Conservation (phyloP, 2,329 filamentous ascomycete species). For the Scopulariopsis brevicaulis region DNA sequence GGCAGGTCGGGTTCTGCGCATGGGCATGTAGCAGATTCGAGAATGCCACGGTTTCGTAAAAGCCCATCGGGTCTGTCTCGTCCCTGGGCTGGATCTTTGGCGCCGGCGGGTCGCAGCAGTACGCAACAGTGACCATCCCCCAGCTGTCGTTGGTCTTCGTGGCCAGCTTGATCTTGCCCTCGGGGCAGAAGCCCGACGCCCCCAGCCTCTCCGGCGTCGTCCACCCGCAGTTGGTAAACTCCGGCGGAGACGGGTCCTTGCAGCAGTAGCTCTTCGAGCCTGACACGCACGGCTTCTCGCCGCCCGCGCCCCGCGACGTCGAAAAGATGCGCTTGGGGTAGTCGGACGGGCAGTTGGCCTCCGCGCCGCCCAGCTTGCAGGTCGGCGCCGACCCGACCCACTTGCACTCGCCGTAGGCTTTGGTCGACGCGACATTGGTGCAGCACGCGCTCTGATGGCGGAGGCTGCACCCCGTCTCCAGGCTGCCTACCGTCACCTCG, state of each 20-base stretch:
- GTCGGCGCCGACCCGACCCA: constrained; percentile 2
- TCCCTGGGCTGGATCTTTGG: neutral
- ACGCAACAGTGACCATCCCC: neutral
- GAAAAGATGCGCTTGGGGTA: neutral
- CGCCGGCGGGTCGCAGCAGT: neutral
- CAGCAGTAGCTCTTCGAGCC: neutral
- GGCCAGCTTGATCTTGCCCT: neutral
- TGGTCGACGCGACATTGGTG: constrained; percentile 1
- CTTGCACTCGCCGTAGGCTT: constrained; percentile 7
- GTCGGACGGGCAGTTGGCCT: neutral
- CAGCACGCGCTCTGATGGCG: constrained; percentile 9
- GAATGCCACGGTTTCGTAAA: constrained; percentile 5
- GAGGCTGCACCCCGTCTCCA: constrained; percentile 4
- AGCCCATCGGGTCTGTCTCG: constrained; percentile 3
- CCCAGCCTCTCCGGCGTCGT: neutral
- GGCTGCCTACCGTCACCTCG: constrained; percentile 8
- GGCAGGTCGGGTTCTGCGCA: constrained; percentile 6
- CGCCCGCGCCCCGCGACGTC: neutral
- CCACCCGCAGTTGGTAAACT: neutral
- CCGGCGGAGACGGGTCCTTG: neutral
- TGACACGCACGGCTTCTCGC: neutral
- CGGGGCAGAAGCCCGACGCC: neutral
- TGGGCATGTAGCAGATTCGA: constrained; percentile 3
- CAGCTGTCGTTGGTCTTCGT: neutral
- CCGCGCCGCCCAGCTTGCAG: neutral